phyloP scores from a whole-genome alignment of 2,329 filamentous ascomycete genomes.

The Ophiostoma tasmaniense region DNA sequence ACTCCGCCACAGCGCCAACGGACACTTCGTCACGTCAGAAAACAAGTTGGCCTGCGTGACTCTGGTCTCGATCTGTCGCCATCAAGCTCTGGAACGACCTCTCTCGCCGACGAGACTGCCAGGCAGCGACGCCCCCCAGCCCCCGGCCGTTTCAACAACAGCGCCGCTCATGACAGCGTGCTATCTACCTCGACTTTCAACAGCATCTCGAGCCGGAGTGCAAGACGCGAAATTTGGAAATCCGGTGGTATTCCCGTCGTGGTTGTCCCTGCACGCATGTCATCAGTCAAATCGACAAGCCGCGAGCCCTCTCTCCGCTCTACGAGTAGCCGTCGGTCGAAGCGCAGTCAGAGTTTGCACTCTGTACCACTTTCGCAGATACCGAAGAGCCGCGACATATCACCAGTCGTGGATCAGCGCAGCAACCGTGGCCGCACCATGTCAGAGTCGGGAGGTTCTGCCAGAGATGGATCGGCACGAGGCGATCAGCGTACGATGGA shows the following conservation, averaged over 20 bases:
- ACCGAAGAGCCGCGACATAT: slow-evolving; percentile 35
- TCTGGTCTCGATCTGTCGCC: slow-evolving; percentile 35
- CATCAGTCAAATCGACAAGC: slow-evolving; percentile 42
- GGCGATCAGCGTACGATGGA: slow-evolving; percentile 50
- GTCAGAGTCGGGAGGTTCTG: slow-evolving; percentile 41
- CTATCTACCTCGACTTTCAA: slow-evolving; percentile 41
- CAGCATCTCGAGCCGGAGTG: slow-evolving; percentile 45
- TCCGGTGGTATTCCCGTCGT: slow-evolving; percentile 54
- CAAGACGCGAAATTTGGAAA: slow-evolving; percentile 51
- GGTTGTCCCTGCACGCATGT: slow-evolving; percentile 50
- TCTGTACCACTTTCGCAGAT: slow-evolving; percentile 38
- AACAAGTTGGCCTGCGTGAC: slow-evolving; percentile 44
- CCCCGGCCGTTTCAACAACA: slow-evolving; percentile 24
- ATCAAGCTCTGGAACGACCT: slow-evolving; percentile 36
- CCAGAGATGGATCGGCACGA: slow-evolving; percentile 29
- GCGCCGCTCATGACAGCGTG: slow-evolving; percentile 38
- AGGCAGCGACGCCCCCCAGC: slow-evolving; percentile 26
- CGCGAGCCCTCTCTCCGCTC: slow-evolving; percentile 50
- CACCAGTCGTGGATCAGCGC: slow-evolving; percentile 36
- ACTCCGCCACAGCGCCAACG: slow-evolving; percentile 39
- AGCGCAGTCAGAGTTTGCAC: slow-evolving; percentile 43
- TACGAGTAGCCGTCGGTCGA: slow-evolving; percentile 50
- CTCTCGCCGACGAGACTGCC: slow-evolving; percentile 27
- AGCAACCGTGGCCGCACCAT: slow-evolving; percentile 34
- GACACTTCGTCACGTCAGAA: slow-evolving; percentile 54